Percentiles rank a stretch among this genome's conserved stretches.
Evolutionary conservation across 257 asterid species (phyloP).

Genomic region (Avicennia marina): DNA sequence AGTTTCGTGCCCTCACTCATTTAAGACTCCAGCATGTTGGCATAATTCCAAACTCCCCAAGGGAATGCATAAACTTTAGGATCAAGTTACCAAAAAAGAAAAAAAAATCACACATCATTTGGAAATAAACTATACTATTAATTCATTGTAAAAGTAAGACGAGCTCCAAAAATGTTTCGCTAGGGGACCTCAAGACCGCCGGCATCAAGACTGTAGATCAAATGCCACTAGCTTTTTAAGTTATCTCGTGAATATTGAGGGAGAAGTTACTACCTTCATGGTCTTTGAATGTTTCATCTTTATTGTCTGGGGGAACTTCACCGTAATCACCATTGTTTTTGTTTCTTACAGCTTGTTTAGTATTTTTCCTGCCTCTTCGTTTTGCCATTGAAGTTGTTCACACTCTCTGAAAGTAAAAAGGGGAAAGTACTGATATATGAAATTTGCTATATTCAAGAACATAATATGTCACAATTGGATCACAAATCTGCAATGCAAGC

Average conservation of each 20-base stretch:
- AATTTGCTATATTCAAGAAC: not conserved
- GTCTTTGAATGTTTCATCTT: conserved; percentile 25
- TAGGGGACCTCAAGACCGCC: not conserved
- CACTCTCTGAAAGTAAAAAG: conserved; percentile 13
- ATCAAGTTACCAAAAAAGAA: too few relatives aligned
- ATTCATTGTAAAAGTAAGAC: too few relatives aligned
- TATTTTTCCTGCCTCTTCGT: conserved; percentile 24
- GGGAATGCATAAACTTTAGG: too few relatives aligned
- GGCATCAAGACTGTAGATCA: not conserved
- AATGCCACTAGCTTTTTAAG: too few relatives aligned
- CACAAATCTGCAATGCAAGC: too few relatives aligned
- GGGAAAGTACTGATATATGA: not conserved
- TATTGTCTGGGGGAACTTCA: conserved; percentile 13
- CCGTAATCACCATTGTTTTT: conserved; percentile 10
- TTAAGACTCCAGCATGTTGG: too few relatives aligned
- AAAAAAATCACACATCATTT: too few relatives aligned
- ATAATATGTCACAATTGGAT: not conserved
- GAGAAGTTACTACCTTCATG: conserved; percentile 29
- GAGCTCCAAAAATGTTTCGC: too few relatives aligned
- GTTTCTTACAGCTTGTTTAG: conserved; percentile 13
- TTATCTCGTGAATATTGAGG: too few relatives aligned
- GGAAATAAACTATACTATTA: too few relatives aligned
- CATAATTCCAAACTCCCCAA: too few relatives aligned
- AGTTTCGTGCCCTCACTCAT: too few relatives aligned
- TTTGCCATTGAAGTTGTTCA: conserved; percentile 31